Evolutionary conservation across 148 eudicot species (phyloP).

Genomic region (Vaccinium macrocarpon): DNA sequence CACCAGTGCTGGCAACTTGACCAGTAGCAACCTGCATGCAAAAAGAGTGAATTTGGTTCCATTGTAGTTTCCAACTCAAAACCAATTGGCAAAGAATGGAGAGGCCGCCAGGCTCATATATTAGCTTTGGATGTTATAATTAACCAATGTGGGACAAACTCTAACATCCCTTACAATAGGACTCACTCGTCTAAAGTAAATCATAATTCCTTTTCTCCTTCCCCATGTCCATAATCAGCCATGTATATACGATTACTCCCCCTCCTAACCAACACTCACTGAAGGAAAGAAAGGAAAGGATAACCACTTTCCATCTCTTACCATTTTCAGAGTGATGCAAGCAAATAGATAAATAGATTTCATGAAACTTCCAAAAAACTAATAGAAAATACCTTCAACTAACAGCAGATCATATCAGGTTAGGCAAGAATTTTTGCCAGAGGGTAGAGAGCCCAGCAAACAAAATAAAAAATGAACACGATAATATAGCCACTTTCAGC

Average conservation of each 20-base stretch:
- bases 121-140: too few relatives aligned
- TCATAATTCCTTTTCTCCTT: not conserved
- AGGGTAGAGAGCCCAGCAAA: not conserved
- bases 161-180: not conserved
- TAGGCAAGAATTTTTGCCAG: not conserved
- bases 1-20: slow-evolving; percentile 92
- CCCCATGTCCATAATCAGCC: not conserved
- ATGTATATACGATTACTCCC: not conserved
- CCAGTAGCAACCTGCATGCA: slow-evolving; percentile 70
- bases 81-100: too few relatives aligned
- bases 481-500: not conserved
- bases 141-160: too few relatives aligned
- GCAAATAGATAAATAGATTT: not conserved
- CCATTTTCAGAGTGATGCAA: not conserved
- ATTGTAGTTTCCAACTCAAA: too few relatives aligned
- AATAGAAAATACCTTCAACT: not conserved
- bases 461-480: not conserved
- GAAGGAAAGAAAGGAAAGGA: not conserved
- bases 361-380: not conserved
- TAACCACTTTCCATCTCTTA: not conserved
- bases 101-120: too few relatives aligned
- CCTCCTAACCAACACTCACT: not conserved
- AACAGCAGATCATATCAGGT: not conserved
- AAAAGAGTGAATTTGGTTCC: not conserved
- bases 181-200: not conserved